Base-by-base conservation (phyloP, 768 basidiomycete genomes). In the Tricholoma matsutake region DNA sequence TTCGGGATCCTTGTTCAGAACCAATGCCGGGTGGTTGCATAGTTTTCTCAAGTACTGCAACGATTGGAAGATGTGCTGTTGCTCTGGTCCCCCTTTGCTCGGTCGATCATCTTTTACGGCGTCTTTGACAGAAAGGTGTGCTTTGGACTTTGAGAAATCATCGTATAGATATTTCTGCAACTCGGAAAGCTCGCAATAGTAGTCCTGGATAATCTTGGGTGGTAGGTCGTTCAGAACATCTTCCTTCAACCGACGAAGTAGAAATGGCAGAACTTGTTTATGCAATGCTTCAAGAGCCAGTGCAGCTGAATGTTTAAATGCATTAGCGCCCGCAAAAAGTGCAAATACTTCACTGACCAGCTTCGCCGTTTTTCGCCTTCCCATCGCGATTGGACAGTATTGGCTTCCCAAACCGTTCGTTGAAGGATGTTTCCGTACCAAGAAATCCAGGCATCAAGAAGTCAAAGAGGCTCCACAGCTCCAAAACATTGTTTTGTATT, bases 391-490 rank as follows among this genome's bases (percentile, higher is more conserved):
- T 95, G 6, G 94, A 91, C 56, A 97, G 76, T 53, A 99, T 98
- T 1, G 97, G 97, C 70, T 96, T 97, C 62, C 94, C 89, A 70
- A 97, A 99, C 31, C 93, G 85, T 60, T 98, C 95, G 67, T 94
- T 96, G 79, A 99, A 99, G 2, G 88, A 89, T 13, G 87, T 73
- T 73, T 98, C 97, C 11, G 91, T 94, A n/a, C 97, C 97, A 56
- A 99, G 78, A 78, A 99, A 98, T 3, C 97, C 97, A 14, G 97
- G 97, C 97, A 99, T 99, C 65, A 99, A 78, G 77, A 98, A 99
- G 75, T 99, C 97, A 73, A 99, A 99, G 47, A 99, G 77, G 74
- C 94, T 97, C 97, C 97, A 99, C 2, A 99, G 78, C 71, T 99
- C 97, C 54, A 99, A 79, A 2, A 99, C 95, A 71, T 99, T 98